Evolutionary conservation across 202 grass and related monocot species (phyloP).

Genomic region (Eragrostis tef): DNA sequence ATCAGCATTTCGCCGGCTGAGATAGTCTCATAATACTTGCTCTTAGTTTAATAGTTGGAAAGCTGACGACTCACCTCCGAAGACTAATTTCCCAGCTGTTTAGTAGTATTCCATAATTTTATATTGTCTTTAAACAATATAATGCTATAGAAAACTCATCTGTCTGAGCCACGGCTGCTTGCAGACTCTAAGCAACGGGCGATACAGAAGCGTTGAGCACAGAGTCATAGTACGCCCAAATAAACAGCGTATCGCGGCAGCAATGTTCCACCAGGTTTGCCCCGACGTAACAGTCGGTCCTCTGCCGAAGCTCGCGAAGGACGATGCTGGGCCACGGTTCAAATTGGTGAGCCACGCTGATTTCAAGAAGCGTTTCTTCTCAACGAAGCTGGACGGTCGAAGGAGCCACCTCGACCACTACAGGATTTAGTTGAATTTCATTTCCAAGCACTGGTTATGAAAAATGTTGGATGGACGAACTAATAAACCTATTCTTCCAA

Average conservation of each 20-base stretch:
- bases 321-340: background rate
- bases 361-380: constrained; percentile 41
- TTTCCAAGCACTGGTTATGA: no score
- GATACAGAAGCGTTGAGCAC: constrained; percentile 67
- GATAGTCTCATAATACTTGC: no score
- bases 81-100: no score
- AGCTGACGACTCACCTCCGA: background rate
- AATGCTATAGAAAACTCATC: no score
- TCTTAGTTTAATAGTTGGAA: no score
- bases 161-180: background rate
- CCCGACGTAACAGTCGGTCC: constrained; percentile 23
- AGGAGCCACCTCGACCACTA: constrained; percentile 39
- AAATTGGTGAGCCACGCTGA: constrained; percentile 33
- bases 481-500: no score
- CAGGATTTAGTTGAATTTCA: background rate
- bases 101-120: background rate
- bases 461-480: no score
- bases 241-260: constrained; percentile 52
- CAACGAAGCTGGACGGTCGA: constrained; percentile 34
- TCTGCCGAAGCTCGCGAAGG: constrained; percentile 43
- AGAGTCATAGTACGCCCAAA: constrained; percentile 44
- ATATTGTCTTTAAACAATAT: no score
- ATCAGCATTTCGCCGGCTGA: no score
- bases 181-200: constrained; percentile 54
- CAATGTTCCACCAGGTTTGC: constrained; percentile 39